A percentile compares a stretch with the other conserved stretches of the same genome.
Conservation (phyloP, 345 rosid species). For the Nephelium lappaceum region DNA sequence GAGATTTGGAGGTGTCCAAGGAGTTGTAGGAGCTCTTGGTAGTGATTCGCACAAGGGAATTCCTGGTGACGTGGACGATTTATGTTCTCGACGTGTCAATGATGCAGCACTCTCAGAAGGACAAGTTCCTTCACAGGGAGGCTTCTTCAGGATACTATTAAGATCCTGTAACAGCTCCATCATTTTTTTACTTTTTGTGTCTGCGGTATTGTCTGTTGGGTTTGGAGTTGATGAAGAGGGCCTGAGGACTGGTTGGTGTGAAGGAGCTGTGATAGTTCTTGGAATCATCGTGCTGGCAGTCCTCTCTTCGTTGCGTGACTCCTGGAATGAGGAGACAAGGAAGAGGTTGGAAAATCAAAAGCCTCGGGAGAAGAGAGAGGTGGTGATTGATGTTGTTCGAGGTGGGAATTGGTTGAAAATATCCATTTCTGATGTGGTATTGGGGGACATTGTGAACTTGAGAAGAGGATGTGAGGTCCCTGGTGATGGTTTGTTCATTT, state of each 20-base stretch:
- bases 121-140: neutral
- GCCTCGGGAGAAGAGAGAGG: neutral
- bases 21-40: neutral
- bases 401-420: neutral
- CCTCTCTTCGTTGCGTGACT: neutral
- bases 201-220: neutral
- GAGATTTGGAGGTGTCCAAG: conserved; percentile 11
- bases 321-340: neutral
- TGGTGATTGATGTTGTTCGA: neutral
- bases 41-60: conserved; percentile 12
- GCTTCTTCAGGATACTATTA: neutral
- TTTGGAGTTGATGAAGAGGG: conserved; percentile 15
- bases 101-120: neutral
- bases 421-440: neutral
- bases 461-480: conserved; percentile 2
- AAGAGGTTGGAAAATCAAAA: neutral
- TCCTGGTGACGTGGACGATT: neutral
- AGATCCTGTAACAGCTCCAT: conserved; percentile 2
- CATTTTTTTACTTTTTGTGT: neutral
- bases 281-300: neutral
- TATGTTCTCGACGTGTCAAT: neutral
- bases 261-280: neutral
- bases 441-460: conserved; percentile 14
- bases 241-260: conserved; percentile 10
- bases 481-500: conserved; percentile 14